A percentile compares a stretch with the other conserved stretches of the same genome.
phyloP scores from a whole-genome alignment of 306 rosid species.

The Dalbergia oliveri region DNA sequence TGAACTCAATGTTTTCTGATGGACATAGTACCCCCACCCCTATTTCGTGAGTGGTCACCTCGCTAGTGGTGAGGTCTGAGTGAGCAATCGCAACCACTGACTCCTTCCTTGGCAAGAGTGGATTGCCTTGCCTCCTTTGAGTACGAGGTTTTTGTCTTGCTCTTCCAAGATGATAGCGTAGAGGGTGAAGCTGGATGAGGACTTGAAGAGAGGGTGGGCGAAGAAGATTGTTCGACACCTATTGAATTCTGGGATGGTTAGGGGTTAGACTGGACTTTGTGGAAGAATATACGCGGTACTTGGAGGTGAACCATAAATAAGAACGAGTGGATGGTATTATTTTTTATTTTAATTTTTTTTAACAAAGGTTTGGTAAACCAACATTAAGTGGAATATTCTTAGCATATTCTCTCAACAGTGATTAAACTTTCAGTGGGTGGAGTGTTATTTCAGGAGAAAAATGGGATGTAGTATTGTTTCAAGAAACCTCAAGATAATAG shows the following conservation, averaged over 20 bases:
- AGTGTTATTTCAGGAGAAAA: too few species aligned
- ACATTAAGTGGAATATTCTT: too few species aligned
- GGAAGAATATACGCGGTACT: too few species aligned
- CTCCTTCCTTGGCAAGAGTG: conserved; percentile 65
- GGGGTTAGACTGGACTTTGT: conserved; percentile 35
- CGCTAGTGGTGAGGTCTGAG: conserved; percentile 53
- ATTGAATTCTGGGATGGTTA: conserved; percentile 71
- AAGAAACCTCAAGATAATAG: too few species aligned
- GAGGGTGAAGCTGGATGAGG: conserved; percentile 49
- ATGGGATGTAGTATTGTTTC: too few species aligned
- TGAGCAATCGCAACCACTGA: conserved; percentile 63
- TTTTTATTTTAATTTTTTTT: too few species aligned
- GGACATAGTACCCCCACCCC: conserved; percentile 62
- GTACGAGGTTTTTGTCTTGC: conserved; percentile 66
- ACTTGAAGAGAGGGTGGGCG: conserved; percentile 58
- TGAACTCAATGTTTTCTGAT: conserved; percentile 56
- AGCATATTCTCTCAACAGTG: too few species aligned
- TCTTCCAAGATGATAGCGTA: conserved; percentile 71
- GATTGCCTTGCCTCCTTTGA: conserved; percentile 64
- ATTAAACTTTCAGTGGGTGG: too few species aligned
- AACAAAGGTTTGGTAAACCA: too few species aligned
- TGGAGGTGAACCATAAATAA: too few species aligned
- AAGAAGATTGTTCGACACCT: conserved; percentile 57
- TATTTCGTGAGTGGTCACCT: conserved; percentile 42
- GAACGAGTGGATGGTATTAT: too few species aligned